Conservation (phyloP, 345 rosid species). For the Lepidium aucheri region DNA sequence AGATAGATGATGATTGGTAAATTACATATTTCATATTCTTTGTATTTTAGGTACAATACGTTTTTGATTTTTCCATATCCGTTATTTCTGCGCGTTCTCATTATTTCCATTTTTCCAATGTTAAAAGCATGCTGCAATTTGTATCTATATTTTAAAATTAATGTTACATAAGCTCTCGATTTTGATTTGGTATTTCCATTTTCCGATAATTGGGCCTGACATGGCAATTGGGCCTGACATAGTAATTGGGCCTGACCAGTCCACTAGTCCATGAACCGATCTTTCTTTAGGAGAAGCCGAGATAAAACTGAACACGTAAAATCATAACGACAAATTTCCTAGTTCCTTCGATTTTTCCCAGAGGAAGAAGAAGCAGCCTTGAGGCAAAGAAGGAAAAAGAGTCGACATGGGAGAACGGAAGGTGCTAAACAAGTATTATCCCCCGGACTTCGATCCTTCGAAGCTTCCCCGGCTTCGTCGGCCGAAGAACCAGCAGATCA, state of each 20-base stretch:
- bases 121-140: not conserved
- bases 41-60: not conserved
- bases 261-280: slow-evolving; percentile 5
- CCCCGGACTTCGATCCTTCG: slow-evolving; percentile 91
- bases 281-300: not conserved
- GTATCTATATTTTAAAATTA: not conserved
- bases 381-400: slow-evolving; percentile 9
- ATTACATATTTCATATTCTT: not conserved
- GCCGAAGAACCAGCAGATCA: slow-evolving; percentile 85
- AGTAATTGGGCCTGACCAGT: not conserved
- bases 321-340: not conserved
- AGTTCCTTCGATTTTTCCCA: not conserved
- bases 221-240: not conserved
- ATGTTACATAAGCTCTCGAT: too few species aligned
- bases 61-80: not conserved
- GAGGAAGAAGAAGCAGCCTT: slow-evolving; percentile 7
- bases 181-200: too few species aligned
- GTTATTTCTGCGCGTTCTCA: not conserved
- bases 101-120: not conserved
- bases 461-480: slow-evolving; percentile 67
- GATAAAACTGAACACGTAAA: not conserved
- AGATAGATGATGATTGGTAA: slow-evolving; percentile 8
- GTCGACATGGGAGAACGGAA: slow-evolving; percentile 83
- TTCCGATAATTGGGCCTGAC: too few species aligned
- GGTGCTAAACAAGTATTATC: slow-evolving; percentile 84